Evolutionary conservation across 169 alveolate genomes (phyloP).

Genomic region (Plasmodium coatneyi): DNA sequence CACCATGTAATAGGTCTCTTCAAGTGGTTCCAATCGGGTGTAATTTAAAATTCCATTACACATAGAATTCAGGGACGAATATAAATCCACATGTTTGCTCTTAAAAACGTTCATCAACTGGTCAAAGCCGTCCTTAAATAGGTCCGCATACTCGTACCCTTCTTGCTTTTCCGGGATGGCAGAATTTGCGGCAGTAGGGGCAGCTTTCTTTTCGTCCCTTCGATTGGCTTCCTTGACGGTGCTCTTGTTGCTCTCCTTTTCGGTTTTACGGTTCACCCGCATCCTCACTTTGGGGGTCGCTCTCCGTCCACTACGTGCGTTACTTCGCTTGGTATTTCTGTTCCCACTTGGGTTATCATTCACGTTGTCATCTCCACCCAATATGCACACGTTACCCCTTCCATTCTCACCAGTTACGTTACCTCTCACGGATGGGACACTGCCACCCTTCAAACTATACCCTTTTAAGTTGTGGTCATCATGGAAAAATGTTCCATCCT

Average conservation of each 20-base stretch:
- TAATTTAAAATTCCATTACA: slow-evolving; percentile 69
- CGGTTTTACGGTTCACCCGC: background rate
- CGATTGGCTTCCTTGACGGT: background rate
- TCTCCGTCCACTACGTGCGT: background rate
- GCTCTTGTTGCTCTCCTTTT: background rate
- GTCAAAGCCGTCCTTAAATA: slow-evolving; percentile 37
- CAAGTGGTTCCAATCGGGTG: slow-evolving; percentile 40
- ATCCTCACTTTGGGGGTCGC: background rate
- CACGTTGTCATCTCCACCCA: background rate
- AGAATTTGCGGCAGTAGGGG: background rate
- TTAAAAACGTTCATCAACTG: slow-evolving; percentile 46
- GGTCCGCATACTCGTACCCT: background rate
- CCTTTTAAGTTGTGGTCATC: background rate
- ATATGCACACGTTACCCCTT: background rate
- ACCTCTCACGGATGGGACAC: background rate
- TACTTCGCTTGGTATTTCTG: background rate
- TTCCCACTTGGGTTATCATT: background rate
- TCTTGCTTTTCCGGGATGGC: background rate
- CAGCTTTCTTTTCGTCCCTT: background rate
- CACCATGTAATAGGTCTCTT: slow-evolving; percentile 31
- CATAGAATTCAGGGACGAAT: slow-evolving; percentile 21
- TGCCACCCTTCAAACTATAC: background rate
- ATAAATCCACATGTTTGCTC: slow-evolving; percentile 22
- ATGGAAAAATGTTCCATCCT: background rate
- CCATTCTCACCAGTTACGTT: background rate